Percentiles rank a stretch among this genome's conserved stretches.
Evolutionary conservation across 768 basidiomycete genomes (phyloP).

Genomic region (Boletus reticulatus): DNA sequence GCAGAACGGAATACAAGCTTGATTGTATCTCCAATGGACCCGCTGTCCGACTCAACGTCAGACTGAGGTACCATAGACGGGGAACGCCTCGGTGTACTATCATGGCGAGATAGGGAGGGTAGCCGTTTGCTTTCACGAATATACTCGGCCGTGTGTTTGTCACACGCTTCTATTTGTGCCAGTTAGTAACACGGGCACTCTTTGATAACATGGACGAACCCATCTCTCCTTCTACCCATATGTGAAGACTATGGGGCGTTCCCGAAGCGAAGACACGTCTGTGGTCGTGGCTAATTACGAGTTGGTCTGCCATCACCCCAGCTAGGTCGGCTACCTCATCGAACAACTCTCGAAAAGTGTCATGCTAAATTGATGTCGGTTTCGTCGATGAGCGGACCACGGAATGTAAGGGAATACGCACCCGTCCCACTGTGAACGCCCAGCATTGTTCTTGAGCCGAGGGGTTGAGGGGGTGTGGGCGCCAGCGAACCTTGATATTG

Average conservation of each 20-base stretch:
- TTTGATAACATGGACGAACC: constrained; percentile 39
- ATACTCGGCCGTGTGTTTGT: constrained; percentile 61
- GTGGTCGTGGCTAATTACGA: constrained; percentile 61
- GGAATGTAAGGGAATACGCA: constrained; percentile 27
- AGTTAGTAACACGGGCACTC: constrained; percentile 7
- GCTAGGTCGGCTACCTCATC: constrained; percentile 65
- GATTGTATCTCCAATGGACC: constrained; percentile 48
- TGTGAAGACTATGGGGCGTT: constrained; percentile 60
- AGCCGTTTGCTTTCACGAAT: constrained; percentile 39
- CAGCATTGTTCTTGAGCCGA: constrained; percentile 40
- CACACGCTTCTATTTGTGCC: constrained; percentile 56
- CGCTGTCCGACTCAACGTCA: constrained; percentile 35
- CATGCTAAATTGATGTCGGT: constrained; percentile 42
- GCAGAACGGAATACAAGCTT: constrained; percentile 65
- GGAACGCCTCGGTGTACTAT: constrained; percentile 6
- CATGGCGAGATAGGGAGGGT: constrained; percentile 19
- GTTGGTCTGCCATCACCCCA: constrained; percentile 43
- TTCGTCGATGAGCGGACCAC: neutral
- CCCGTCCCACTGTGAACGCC: constrained; percentile 59
- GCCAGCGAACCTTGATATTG: constrained; percentile 59
- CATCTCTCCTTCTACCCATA: constrained; percentile 68
- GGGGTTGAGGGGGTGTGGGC: constrained; percentile 56
- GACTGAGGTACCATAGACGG: constrained; percentile 24
- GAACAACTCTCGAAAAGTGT: constrained; percentile 63
- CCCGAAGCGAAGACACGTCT: constrained; percentile 68